Evolutionary conservation across 352 stramenopile species (phyloP), one percentile per base, ranked within the genome.

Genomic region (Bremia lactucae): DNA sequence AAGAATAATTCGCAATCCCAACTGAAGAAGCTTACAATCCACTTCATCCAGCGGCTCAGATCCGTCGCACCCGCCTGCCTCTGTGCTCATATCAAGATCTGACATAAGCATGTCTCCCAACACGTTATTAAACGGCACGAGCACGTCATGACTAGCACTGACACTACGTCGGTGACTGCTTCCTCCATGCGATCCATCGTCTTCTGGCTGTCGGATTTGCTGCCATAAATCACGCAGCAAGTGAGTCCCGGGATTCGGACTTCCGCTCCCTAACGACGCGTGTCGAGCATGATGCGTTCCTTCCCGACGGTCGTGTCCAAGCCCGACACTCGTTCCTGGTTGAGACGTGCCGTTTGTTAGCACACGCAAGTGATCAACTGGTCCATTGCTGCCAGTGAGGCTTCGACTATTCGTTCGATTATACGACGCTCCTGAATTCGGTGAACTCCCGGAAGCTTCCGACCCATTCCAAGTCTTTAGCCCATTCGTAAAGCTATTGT

Each of bases 181-280:
- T 39, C 62, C 1, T 43, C 49, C 28, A 48, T 52, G 1, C 15
- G 28, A 14, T 16, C 52, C 23, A 3, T 80, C 65, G 10, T 86
- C 76, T 20, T 88, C 71, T 10, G 61, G 55, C 34, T 78, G 78
- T 37, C 76, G 83, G 2, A 86, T 38, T 49, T 88, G 76, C 8
- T 88, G 76, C 76, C 76, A 88, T 21, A 88, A 41, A 37, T 88
- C 76, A 10, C 73, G 70, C 22, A 88, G 65, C n/a, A 88, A 59
- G 38, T 88, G 75, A 0, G 67, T 69, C 1, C 61, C 59, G 15
- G 62, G 62, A 42, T 56, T 69, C 6, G 65, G 55, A 28, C 59
- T 73, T 1, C 46, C 52, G 24, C 50, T 33, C 14, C 58, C 62
- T 2, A 68, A 25, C 10, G 67, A 70, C 16, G 61, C 34, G 14